Percentiles rank a stretch among this genome's conserved stretches.
Evolutionary conservation across 2,329 filamentous ascomycete species (phyloP).

Genomic region (Fusarium chaquense): DNA sequence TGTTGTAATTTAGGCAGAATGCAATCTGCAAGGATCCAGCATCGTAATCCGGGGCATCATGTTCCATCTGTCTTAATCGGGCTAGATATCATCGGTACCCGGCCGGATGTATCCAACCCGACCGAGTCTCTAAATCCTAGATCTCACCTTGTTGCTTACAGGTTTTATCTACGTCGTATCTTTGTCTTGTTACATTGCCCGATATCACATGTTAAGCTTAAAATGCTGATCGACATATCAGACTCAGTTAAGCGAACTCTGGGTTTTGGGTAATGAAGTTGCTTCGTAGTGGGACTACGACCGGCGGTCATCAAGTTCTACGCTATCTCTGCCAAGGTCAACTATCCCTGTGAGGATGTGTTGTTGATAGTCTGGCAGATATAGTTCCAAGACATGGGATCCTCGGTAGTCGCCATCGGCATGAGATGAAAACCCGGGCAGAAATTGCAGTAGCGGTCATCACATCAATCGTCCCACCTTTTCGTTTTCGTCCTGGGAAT

Average conservation of each 20-base stretch:
- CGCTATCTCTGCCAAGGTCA: background rate
- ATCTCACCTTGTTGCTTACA: background rate
- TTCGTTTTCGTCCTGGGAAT: background rate
- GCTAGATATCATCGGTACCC: background rate
- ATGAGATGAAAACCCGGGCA: background rate
- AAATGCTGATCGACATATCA: background rate
- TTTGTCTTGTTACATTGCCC: background rate
- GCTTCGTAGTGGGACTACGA: background rate
- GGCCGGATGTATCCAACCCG: background rate
- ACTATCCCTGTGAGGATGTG: background rate
- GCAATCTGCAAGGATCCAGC: background rate
- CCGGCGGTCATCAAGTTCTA: background rate
- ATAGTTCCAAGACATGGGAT: background rate
- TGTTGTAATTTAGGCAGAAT: slow-evolving; percentile 1
- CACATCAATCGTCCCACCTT: background rate
- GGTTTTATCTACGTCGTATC: too few relatives aligned
- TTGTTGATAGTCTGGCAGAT: background rate
- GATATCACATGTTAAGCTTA: background rate
- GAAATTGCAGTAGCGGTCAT: background rate
- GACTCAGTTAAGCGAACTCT: background rate
- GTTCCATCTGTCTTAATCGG: slow-evolving; percentile 2
- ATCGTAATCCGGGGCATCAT: slow-evolving; percentile 7
- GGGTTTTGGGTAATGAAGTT: background rate
- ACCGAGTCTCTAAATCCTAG: background rate
- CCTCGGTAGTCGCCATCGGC: slow-evolving; percentile 1